These are phyloP conservation scores for Gomphus bonarii DNA, from an alignment of 1,284 basidiomycete genomes.

Conservation along the genomic window DNA sequence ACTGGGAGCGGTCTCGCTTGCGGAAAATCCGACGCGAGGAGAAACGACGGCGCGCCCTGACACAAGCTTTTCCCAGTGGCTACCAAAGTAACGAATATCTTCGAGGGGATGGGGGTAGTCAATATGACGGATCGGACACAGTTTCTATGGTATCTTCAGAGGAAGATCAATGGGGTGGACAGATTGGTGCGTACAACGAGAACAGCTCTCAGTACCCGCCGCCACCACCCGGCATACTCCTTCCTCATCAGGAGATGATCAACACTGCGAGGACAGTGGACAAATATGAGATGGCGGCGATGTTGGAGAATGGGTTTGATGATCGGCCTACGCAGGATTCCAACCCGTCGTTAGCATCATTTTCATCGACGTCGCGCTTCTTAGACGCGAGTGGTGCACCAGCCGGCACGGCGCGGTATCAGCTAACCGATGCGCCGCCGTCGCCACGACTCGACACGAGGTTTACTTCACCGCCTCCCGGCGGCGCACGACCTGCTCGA, in stretches of 20 bases:
- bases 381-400: conserved; percentile 23
- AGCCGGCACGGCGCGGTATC: conserved; percentile 41
- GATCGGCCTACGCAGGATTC: conserved; percentile 33
- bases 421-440: conserved; percentile 43
- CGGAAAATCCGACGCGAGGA: conserved; percentile 90
- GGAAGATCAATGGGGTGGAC: conserved; percentile 87
- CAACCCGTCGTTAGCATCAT: conserved; percentile 2
- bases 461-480: conserved; percentile 34
- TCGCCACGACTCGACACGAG: conserved; percentile 40
- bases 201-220: conserved; percentile 67
- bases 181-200: conserved; percentile 86
- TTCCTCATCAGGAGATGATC: conserved; percentile 32
- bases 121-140: conserved; percentile 66
- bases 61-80: conserved; percentile 58
- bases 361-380: not conserved
- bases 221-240: conserved; percentile 63
- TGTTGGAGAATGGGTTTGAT: conserved; percentile 83
- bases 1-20: conserved; percentile 96
- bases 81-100: conserved; percentile 58
- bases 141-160: conserved; percentile 78
- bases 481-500: conserved; percentile 24
- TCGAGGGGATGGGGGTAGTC: conserved; percentile 41
- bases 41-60: conserved; percentile 70
- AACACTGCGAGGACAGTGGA: conserved; percentile 56
- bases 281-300: conserved; percentile 73